Evolutionary conservation across 495 filamentous ascomycete species (phyloP).

Genomic region (Trichoderma orchidacearum): DNA sequence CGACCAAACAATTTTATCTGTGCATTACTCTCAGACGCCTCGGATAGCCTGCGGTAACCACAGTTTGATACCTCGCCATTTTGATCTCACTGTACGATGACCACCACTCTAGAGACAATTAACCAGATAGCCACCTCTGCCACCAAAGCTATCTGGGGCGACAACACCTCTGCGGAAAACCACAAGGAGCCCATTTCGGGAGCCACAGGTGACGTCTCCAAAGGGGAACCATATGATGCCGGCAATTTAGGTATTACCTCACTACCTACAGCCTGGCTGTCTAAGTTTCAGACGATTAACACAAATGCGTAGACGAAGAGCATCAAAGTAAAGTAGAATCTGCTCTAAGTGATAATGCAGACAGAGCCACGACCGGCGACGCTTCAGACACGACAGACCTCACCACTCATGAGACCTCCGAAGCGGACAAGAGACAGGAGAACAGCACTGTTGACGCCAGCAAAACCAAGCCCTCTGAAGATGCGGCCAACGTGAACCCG

Average conservation of each 20-base stretch:
- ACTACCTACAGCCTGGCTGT: too few species aligned
- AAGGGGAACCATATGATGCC: constrained; percentile 45
- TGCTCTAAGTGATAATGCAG: not conserved
- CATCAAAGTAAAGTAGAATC: constrained; percentile 12
- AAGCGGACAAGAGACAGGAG: not conserved
- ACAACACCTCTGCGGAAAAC: constrained; percentile 11
- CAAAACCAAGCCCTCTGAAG: not conserved
- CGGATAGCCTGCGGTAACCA: not conserved
- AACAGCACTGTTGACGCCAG: constrained; percentile 12
- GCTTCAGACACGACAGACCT: too few species aligned
- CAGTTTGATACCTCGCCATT: not conserved
- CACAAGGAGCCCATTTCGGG: constrained; percentile 40
- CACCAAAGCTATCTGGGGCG: constrained; percentile 37
- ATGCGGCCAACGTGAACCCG: not conserved
- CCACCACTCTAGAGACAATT: constrained; percentile 38
- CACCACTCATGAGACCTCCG: not conserved
- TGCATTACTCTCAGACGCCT: too few species aligned
- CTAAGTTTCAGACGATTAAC: too few species aligned
- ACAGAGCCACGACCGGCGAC: too few species aligned
- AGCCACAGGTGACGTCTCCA: constrained; percentile 32
- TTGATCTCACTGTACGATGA: not conserved
- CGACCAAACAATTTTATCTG: too few species aligned
- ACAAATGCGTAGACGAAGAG: not conserved
- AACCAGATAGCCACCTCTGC: constrained; percentile 31
- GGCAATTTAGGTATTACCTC: constrained; percentile 40